Base-by-base conservation (phyloP, 768 basidiomycete genomes). In the Hygrophoropsis aurantiaca region DNA sequence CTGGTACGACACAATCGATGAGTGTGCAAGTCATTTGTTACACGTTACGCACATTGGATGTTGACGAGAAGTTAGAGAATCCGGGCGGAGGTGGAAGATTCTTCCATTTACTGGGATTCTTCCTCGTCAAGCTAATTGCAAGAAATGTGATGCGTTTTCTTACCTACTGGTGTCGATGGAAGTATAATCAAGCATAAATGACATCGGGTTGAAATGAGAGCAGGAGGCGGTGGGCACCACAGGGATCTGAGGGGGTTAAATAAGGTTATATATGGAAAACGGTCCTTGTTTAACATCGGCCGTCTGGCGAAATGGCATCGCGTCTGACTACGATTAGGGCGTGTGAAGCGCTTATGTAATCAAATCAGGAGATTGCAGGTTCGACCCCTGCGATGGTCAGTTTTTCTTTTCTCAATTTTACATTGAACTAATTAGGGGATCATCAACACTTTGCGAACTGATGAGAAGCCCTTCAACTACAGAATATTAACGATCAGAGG, bases 281-380 rank as follows among this genome's bases (percentile, higher is more conserved):
- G n/a, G n/a, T n/a, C n/a, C n/a, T n/a, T n/a, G n/a, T n/a, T n/a
- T n/a, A n/a, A n/a, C n/a, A n/a, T n/a, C n/a, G 82, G 82, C 81
- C 81, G 82, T 78, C 78, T 84, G 84, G 83, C 83, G 82, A 83
- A 85, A 84, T 84, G 84, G 84, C 81, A 86, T 84, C 82, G 83
- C 83, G 82, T 85, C 82, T 85, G 82, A 84, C 83, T 84, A 83
- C 83, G 83, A 82, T n/a, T 46, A 21, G 24, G 49, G 10, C 32
- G 42, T n/a, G n/a, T n/a, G n/a, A n/a, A n/a, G n/a, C n/a, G n/a
- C n/a, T n/a, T n/a, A n/a, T n/a, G n/a, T n/a, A n/a, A n/a, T n/a
- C n/a, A 44, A 19, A 87, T 87, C 87, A 88, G 85, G 85, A 88
- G 86, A 87, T 87, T 87, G 85, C 84, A 88, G 85, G 86, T 88